Percentiles rank a stretch among this genome's conserved stretches.
phyloP scores from a whole-genome alignment of 164 flowering plant genomes.

The Aristolochia contorta region DNA sequence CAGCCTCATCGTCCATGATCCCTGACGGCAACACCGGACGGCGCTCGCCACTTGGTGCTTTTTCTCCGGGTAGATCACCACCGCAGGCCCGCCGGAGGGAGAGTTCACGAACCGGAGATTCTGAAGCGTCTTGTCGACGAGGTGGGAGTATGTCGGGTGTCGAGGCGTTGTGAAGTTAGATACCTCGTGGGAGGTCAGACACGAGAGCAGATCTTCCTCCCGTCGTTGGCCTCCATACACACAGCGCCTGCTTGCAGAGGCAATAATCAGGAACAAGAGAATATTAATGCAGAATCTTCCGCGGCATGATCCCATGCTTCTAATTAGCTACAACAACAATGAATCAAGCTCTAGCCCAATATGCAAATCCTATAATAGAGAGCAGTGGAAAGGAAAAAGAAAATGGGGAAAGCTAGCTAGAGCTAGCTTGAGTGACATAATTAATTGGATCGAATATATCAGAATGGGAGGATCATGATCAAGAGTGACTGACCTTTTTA shows the following conservation, averaged over 20 bases:
- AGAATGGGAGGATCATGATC: too few species aligned
- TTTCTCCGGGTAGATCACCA: slow-evolving; percentile 14
- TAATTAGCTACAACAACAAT: neutral
- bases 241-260: slow-evolving; percentile 2
- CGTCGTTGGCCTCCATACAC: too few species aligned
- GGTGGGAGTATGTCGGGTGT: slow-evolving; percentile 2
- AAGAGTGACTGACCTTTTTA: too few species aligned
- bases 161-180: slow-evolving; percentile 9
- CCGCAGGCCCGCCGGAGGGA: slow-evolving; percentile 5
- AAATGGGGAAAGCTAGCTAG: too few species aligned
- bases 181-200: slow-evolving; percentile 11
- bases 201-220: slow-evolving; percentile 9
- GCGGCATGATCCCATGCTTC: neutral
- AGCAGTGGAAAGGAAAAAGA: too few species aligned
- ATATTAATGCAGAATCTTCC: neutral
- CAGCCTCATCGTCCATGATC: slow-evolving; percentile 9
- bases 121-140: slow-evolving; percentile 12
- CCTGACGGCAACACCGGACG: slow-evolving; percentile 11
- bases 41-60: slow-evolving; percentile 8
- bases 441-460: too few species aligned
- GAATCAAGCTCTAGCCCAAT: too few species aligned
- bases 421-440: too few species aligned
- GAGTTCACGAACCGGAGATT: slow-evolving; percentile 13
- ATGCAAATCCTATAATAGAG: too few species aligned
- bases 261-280: neutral